phyloP scores from a whole-genome alignment of 2,329 filamentous ascomycete species.

The Penicillium sp. region DNA sequence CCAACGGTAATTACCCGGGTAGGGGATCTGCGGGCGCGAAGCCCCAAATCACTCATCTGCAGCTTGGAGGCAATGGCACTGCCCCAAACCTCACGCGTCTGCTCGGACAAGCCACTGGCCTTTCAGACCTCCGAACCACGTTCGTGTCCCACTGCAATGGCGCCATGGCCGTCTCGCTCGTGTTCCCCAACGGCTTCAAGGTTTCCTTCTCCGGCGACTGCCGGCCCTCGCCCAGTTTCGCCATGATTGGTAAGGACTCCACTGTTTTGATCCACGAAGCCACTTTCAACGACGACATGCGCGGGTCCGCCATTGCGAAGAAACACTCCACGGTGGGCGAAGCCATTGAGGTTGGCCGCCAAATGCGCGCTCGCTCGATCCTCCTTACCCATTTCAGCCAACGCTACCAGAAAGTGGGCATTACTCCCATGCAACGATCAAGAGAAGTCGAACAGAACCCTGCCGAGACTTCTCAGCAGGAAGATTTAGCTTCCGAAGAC shows the following conservation, averaged over 20 bases:
- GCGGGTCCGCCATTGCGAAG: conserved; percentile 79
- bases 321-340: conserved; percentile 89
- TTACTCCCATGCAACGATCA: background rate
- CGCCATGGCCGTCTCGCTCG: conserved; percentile 76
- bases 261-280: conserved; percentile 94
- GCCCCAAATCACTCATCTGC: conserved; percentile 27
- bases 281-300: conserved; percentile 88
- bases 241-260: conserved; percentile 70
- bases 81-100: conserved; percentile 40
- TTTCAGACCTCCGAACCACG: conserved; percentile 70
- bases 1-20: conserved; percentile 32
- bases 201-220: conserved; percentile 95
- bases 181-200: conserved; percentile 80
- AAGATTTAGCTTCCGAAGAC: conserved; percentile 18
- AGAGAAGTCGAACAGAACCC: background rate
- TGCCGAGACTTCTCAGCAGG: conserved; percentile 21
- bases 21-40: conserved; percentile 15
- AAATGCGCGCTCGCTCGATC: conserved; percentile 80
- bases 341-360: conserved; percentile 75
- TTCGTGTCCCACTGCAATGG: conserved; percentile 78
- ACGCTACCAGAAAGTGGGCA: conserved; percentile 77
- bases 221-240: conserved; percentile 74
- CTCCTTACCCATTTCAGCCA: conserved; percentile 95
- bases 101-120: conserved; percentile 60
- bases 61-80: conserved; percentile 30